These are phyloP conservation scores for Cyphellophora europaea DNA, from an alignment of 2,329 filamentous ascomycete species.

Conservation along the genomic window DNA sequence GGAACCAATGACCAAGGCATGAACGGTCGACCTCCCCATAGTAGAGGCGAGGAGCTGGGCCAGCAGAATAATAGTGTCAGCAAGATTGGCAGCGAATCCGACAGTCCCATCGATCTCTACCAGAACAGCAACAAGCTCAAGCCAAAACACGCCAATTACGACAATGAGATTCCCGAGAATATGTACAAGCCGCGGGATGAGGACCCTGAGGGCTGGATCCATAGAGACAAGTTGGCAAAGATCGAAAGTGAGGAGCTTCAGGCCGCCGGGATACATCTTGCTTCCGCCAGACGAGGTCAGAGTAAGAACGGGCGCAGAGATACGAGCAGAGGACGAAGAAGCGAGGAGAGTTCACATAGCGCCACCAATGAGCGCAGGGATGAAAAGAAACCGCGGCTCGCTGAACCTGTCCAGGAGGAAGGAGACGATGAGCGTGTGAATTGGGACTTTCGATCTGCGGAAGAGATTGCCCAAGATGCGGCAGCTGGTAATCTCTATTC, in stretches of 20 bases:
- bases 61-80: slow-evolving; percentile 23
- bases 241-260: slow-evolving; percentile 43
- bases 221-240: slow-evolving; percentile 39
- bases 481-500: slow-evolving; percentile 38
- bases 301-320: slow-evolving; percentile 27
- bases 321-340: slow-evolving; percentile 28
- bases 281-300: slow-evolving; percentile 28
- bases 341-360: slow-evolving; percentile 19
- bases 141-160: slow-evolving; percentile 12
- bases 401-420: slow-evolving; percentile 28
- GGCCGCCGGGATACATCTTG: slow-evolving; percentile 34
- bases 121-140: slow-evolving; percentile 19
- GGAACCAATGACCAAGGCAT: slow-evolving; percentile 6
- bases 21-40: slow-evolving; percentile 8
- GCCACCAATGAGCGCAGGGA: slow-evolving; percentile 24
- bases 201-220: slow-evolving; percentile 37
- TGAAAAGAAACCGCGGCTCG: slow-evolving; percentile 22
- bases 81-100: slow-evolving; percentile 29
- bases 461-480: slow-evolving; percentile 60
- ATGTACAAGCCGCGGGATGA: slow-evolving; percentile 21
- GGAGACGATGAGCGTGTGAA: slow-evolving; percentile 37
- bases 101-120: slow-evolving; percentile 28
- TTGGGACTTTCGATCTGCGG: slow-evolving; percentile 68
- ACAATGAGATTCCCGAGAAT: slow-evolving; percentile 19
- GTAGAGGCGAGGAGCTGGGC: slow-evolving; percentile 21